phyloP scores from a whole-genome alignment of 2,329 filamentous ascomycete genomes.

The Fusarium siculi region DNA sequence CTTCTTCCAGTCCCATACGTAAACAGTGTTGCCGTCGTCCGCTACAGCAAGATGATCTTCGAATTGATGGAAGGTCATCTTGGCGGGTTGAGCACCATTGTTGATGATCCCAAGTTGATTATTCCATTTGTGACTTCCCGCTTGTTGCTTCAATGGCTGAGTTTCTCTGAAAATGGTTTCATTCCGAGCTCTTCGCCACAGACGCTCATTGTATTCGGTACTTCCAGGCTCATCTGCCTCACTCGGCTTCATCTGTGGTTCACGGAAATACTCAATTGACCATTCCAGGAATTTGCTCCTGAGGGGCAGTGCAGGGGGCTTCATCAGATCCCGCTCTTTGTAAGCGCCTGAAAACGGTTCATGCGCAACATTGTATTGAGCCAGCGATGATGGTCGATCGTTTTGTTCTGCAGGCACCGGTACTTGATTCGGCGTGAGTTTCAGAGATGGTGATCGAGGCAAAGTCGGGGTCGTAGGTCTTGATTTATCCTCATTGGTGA shows the following conservation, averaged over 20 bases:
- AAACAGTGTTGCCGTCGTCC: conserved; percentile 90
- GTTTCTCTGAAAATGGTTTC: conserved; percentile 92
- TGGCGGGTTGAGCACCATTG: conserved; percentile 88
- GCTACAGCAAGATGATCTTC: conserved; percentile 95
- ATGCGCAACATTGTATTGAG: conserved; percentile 79
- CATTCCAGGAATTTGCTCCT: conserved; percentile 89
- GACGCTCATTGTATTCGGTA: conserved; percentile 92
- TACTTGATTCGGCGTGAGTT: conserved; percentile 55
- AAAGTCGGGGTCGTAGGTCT: conserved; percentile 46
- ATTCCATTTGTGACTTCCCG: conserved; percentile 88
- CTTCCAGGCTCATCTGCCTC: conserved; percentile 97
- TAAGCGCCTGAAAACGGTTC: conserved; percentile 85
- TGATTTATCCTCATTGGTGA: conserved; percentile 59
- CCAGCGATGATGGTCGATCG: conserved; percentile 67
- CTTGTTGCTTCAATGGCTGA: conserved; percentile 90
- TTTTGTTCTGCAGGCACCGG: conserved; percentile 76
- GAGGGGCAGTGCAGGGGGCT: conserved; percentile 75
- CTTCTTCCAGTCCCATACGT: conserved; percentile 92
- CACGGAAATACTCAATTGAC: conserved; percentile 97
- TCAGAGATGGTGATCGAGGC: conserved; percentile 48
- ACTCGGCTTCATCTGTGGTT: conserved; percentile 96
- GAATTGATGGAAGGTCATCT: conserved; percentile 97
- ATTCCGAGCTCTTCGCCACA: conserved; percentile 93
- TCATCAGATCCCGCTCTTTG: conserved; percentile 67
- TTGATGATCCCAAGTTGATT: conserved; percentile 84